Evolutionary conservation across 495 filamentous ascomycete species (phyloP).

Genomic region (Hypoxylon lenormandii): DNA sequence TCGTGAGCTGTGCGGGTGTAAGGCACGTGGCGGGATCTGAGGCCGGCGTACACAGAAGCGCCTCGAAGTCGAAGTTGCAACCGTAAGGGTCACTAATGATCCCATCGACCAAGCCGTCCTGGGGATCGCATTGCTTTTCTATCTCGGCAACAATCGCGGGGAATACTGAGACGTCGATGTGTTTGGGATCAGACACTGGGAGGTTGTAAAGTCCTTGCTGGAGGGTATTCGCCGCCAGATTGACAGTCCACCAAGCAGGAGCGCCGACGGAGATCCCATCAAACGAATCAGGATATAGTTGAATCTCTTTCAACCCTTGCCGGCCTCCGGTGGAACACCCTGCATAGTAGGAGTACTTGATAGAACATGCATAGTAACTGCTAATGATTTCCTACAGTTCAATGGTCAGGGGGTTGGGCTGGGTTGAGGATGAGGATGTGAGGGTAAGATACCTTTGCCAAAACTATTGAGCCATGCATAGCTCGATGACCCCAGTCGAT

Average conservation of each 20-base stretch:
- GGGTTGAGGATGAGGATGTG: not conserved
- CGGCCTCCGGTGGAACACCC: conserved; percentile 70
- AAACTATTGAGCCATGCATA: conserved; percentile 62
- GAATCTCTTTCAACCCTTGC: conserved; percentile 65
- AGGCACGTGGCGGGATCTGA: conserved; percentile 63
- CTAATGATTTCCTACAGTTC: conserved; percentile 47
- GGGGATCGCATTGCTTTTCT: conserved; percentile 71
- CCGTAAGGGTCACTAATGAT: conserved; percentile 71
- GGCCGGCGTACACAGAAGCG: conserved; percentile 63
- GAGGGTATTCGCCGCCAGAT: conserved; percentile 61
- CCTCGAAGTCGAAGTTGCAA: conserved; percentile 68
- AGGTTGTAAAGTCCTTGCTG: conserved; percentile 55
- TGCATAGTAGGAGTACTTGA: conserved; percentile 66
- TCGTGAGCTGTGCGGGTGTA: conserved; percentile 66
- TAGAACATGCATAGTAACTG: conserved; percentile 58
- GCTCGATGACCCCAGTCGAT: conserved; percentile 65
- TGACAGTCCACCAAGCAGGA: conserved; percentile 54
- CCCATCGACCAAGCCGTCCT: conserved; percentile 72
- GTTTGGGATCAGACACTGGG: conserved; percentile 58
- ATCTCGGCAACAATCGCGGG: conserved; percentile 67
- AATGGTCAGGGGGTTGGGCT: not conserved
- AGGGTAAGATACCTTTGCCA: conserved; percentile 53
- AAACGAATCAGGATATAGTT: conserved; percentile 68
- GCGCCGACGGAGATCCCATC: conserved; percentile 70
- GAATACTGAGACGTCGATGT: conserved; percentile 66